Evolutionary conservation across 148 eudicot genomes (phyloP), one percentile per base, ranked within the genome.

Genomic region (Persicaria maculosa): DNA sequence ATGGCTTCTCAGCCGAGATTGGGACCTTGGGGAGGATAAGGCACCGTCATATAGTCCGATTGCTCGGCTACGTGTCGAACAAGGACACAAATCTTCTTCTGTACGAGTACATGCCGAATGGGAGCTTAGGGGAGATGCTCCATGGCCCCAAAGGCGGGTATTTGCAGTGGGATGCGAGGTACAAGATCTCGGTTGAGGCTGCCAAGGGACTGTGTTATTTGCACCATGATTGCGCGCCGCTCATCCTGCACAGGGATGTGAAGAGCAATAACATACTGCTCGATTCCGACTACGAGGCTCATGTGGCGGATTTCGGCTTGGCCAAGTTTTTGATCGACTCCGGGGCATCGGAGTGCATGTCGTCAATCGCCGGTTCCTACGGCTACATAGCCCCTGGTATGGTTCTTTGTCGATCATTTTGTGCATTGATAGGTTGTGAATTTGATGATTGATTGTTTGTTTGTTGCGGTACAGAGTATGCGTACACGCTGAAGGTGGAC

Each of bases 51-150:
- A 92, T 96, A 2, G 99, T 96, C 7, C 75, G 90, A 20, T 72
- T 96, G 67, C 70, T 96, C 9, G 99, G 99, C 14, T 92, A 85
- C 11, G 89, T 92, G 11, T 89, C 91, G 22, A 96, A 96, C 68
- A 85, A 74, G 55, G 99, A 96, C 20, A 82, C 90, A 0, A 96
- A 90, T 45, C 68, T 96, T 79, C 68, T 95, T 69, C 67, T 95
- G 65, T 95, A 95, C 45, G 99, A 95, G 84, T 95, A 87, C 81
- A 95, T 95, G 97, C 77, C 90, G 3, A 88, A 89, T 61, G 99
- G 99, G 72, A 95, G 99, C 79, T 76, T 95, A 47, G 99, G 99
- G 47, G 99, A 95, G 87, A 90, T 84, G 76, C 75, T 95, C 44
- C 96, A 89, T 62, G 94, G 97, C 1, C 57, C 88, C 0, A 96